Conservation (phyloP, 176 grass and related monocot species). For the Cenchrus purpureus region DNA sequence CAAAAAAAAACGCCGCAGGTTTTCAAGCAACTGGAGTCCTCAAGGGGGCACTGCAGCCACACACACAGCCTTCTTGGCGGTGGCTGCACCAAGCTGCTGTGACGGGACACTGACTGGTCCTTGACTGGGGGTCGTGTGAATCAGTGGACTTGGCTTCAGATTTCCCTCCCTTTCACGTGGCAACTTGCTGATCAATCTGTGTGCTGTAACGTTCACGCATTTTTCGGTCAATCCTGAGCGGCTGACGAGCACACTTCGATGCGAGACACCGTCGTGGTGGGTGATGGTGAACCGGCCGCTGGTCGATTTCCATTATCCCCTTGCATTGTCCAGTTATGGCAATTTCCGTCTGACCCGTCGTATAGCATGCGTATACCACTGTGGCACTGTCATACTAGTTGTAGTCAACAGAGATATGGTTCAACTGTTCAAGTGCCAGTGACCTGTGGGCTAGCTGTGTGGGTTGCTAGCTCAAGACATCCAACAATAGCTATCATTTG, state of each 20-base stretch:
- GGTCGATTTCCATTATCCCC: constrained; percentile 11
- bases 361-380: too few relatives aligned
- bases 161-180: neutral
- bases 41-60: neutral
- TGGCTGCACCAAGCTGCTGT: neutral
- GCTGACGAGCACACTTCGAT: neutral
- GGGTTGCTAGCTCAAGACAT: too few relatives aligned
- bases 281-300: neutral
- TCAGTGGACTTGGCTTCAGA: neutral
- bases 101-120: constrained; percentile 23
- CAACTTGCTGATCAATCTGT: constrained; percentile 7
- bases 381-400: neutral
- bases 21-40: neutral
- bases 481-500: neutral
- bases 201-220: neutral
- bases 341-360: neutral
- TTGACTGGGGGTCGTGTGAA: constrained; percentile 41
- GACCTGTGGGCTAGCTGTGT: neutral
- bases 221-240: constrained; percentile 35
- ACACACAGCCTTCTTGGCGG: neutral
- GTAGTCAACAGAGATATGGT: neutral
- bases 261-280: neutral
- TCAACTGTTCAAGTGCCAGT: neutral
- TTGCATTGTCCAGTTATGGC: neutral
- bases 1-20: neutral